These are phyloP conservation scores for Aspergillus panamensis DNA, from an alignment of 495 filamentous ascomycete genomes.

Conservation along the genomic window DNA sequence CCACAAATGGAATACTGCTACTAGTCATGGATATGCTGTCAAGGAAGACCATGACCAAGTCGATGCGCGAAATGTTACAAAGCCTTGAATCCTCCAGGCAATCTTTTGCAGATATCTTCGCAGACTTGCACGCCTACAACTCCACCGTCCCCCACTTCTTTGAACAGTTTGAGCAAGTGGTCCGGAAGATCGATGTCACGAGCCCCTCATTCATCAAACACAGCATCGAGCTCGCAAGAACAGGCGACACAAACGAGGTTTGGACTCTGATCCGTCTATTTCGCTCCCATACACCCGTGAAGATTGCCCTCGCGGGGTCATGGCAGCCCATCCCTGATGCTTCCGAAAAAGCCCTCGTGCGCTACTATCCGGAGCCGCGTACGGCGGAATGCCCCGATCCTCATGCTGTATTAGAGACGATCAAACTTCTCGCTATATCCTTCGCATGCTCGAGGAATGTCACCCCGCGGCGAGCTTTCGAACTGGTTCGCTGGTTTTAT, in stretches of 20 bases:
- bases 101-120: conserved; percentile 33
- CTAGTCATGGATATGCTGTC: conserved; percentile 29
- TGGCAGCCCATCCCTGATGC: conserved; percentile 30
- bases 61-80: conserved; percentile 25
- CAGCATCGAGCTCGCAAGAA: conserved; percentile 30
- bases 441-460: conserved; percentile 33
- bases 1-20: conserved; percentile 31
- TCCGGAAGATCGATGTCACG: conserved; percentile 36
- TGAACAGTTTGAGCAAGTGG: conserved; percentile 29
- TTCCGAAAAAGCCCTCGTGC: conserved; percentile 31
- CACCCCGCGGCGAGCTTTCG: conserved; percentile 35
- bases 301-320: conserved; percentile 36
- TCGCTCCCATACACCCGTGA: conserved; percentile 38
- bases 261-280: conserved; percentile 38
- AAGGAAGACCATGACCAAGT: conserved; percentile 24
- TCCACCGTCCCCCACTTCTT: conserved; percentile 26
- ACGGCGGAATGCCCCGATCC: conserved; percentile 32
- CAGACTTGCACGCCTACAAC: conserved; percentile 27
- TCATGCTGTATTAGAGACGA: conserved; percentile 34
- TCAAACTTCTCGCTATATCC: conserved; percentile 38
- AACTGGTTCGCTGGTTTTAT: conserved; percentile 42
- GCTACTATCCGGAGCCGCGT: conserved; percentile 28
- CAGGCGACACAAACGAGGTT: conserved; percentile 31
- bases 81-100: conserved; percentile 30
- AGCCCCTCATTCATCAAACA: conserved; percentile 28